These are phyloP conservation scores for Umbilicaria muhlenbergii DNA, from an alignment of 495 filamentous ascomycete species.

Conservation along the genomic window DNA sequence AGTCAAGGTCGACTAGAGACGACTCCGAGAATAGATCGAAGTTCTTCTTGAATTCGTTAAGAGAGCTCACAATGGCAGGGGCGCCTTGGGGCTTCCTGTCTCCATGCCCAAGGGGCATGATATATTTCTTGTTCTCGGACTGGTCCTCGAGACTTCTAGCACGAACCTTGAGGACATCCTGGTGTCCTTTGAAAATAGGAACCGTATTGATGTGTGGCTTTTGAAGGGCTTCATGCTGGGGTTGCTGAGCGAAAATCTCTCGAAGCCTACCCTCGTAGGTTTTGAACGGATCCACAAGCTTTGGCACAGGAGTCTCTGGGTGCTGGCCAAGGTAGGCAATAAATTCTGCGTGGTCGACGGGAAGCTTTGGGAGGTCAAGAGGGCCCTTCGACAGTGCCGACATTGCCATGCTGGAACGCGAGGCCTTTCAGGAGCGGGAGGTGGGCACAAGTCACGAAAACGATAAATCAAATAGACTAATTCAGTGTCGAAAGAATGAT, in stretches of 20 bases:
- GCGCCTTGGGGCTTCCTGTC: slow-evolving; percentile 42
- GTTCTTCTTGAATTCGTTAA: slow-evolving; percentile 63
- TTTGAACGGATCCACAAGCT: slow-evolving; percentile 36
- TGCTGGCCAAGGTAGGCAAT: too few relatives aligned
- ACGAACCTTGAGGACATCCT: slow-evolving; percentile 38
- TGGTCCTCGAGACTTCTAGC: slow-evolving; percentile 47
- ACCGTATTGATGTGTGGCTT: slow-evolving; percentile 51
- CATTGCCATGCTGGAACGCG: too few relatives aligned
- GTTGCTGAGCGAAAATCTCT: slow-evolving; percentile 56
- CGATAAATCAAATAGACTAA: too few relatives aligned
- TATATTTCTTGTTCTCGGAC: slow-evolving; percentile 45
- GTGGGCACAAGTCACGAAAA: too few relatives aligned
- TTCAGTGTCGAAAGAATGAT: too few relatives aligned
- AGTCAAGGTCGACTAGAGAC: slow-evolving; percentile 47
- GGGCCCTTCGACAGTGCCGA: too few relatives aligned
- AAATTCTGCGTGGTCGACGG: too few relatives aligned
- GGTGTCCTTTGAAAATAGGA: slow-evolving; percentile 48
- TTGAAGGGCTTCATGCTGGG: slow-evolving; percentile 36
- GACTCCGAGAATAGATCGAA: slow-evolving; percentile 66
- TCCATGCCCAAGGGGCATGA: slow-evolving; percentile 47
- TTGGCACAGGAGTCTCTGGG: too few relatives aligned
- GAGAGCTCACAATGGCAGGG: slow-evolving; percentile 43
- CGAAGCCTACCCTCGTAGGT: slow-evolving; percentile 51
- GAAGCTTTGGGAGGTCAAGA: too few relatives aligned
- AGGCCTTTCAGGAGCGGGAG: too few relatives aligned